Conservation (phyloP, 1,284 basidiomycete species). For the Ustilago hordei region DNA sequence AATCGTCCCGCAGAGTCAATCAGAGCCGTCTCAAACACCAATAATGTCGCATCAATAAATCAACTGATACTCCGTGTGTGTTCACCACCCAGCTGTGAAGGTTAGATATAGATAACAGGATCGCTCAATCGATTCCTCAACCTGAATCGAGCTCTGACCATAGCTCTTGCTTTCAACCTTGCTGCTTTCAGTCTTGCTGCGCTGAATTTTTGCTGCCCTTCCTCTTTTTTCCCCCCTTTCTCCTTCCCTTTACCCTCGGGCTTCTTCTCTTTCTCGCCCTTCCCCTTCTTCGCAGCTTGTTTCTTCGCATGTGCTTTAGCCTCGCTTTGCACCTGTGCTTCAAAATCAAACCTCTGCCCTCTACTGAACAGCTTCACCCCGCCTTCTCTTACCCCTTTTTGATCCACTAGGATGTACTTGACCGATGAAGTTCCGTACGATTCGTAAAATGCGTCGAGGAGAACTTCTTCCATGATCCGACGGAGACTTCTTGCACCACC, state of each 20-base stretch:
- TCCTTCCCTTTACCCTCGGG: neutral
- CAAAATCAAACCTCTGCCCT: slow-evolving; percentile 37
- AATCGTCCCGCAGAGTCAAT: too few species aligned
- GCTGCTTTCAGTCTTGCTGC: neutral
- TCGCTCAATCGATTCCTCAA: slow-evolving; percentile 38
- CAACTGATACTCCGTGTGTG: too few species aligned
- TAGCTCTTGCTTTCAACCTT: slow-evolving; percentile 13
- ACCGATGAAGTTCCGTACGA: slow-evolving; percentile 20
- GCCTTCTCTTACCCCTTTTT: slow-evolving; percentile 1
- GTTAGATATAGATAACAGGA: slow-evolving; percentile 45
- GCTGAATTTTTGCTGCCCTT: neutral
- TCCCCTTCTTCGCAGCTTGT: neutral
- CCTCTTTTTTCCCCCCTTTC: neutral
- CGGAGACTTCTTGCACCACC: slow-evolving; percentile 85
- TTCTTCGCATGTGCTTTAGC: slow-evolving; percentile 3
- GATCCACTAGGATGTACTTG: slow-evolving; percentile 37
- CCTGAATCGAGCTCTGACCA: slow-evolving; percentile 23
- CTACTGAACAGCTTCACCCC: slow-evolving; percentile 36
- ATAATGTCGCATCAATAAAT: too few species aligned
- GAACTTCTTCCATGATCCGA: slow-evolving; percentile 80
- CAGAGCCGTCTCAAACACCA: too few species aligned
- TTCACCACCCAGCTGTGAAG: neutral
- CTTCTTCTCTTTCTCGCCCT: neutral
- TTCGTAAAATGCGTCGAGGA: slow-evolving; percentile 54
- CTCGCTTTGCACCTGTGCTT: slow-evolving; percentile 11